Conservation (phyloP, 106 monocot species). For the Ottelia alismoides region DNA sequence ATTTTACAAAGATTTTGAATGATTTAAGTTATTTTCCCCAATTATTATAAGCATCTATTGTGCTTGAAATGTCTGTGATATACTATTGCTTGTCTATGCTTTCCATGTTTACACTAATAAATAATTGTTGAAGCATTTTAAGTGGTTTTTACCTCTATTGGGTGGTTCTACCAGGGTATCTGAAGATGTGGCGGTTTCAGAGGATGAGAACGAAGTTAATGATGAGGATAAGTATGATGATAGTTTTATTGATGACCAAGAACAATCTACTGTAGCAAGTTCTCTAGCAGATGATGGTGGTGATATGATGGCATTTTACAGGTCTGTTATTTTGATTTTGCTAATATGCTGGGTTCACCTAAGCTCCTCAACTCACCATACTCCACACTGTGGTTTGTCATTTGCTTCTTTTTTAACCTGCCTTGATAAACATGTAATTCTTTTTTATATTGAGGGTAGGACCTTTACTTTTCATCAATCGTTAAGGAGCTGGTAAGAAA, state of each 20-base stretch:
- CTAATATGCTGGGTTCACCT: not conserved
- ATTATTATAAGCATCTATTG: not conserved
- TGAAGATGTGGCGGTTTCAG: constrained; percentile 60
- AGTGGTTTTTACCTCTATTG: no score
- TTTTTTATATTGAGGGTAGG: no score
- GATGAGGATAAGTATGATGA: constrained; percentile 58
- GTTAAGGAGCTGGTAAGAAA: no score
- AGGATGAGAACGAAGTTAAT: constrained; percentile 53
- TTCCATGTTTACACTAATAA: no score
- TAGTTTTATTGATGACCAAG: constrained; percentile 87
- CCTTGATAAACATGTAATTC: no score
- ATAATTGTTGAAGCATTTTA: no score
- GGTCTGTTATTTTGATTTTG: constrained; percentile 21
- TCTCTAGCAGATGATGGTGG: constrained; percentile 34
- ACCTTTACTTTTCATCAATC: no score
- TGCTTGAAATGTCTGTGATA: not conserved
- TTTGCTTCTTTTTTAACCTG: no score
- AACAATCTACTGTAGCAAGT: constrained; percentile 31
- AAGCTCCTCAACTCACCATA: no score
- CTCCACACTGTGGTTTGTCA: no score
- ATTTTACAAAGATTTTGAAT: not conserved
- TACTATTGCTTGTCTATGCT: no score
- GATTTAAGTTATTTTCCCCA: not conserved
- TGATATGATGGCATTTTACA: constrained; percentile 95
- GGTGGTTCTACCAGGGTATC: constrained; percentile 64